Evolutionary conservation across 257 asterid species (phyloP), one percentile per base, ranked within the genome.

Genomic region (Rehmannia glutinosa): DNA sequence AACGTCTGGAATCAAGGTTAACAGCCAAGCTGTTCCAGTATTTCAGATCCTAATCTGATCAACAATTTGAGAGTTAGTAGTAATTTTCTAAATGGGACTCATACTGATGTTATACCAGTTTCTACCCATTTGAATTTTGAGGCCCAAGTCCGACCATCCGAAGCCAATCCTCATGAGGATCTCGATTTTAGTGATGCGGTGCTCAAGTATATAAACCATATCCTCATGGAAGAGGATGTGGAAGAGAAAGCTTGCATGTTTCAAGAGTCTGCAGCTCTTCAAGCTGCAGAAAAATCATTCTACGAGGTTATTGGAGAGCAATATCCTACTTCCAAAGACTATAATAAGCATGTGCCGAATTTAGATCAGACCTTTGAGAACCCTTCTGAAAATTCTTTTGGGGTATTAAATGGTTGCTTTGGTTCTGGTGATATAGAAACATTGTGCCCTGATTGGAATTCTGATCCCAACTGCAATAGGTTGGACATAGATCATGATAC

Each of bases 181-280:
- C 82, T 43, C 28, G 97, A 89, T 61, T 83, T 89, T 71, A 82
- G 80, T 55, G 95, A 87, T 70, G 81, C 19, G 57, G 91, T 85
- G 19, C 87, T 90, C 21, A 79, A 76, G 69, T 90, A 85, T 47
- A 87, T 90, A 19, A 81, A 60, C 66, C 81, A 83, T 8, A 85
- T 90, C 60, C 90, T 90, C 54, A 87, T 90, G 97, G 97, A 90
- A 76, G 97, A 87, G 75, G 88, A 87, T 5, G 89, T 85, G 77
- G 95, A 87, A 72, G 95, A 87, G 20, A 90, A 82, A 64, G 64
- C 75, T 3, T 83, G 89, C 62, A 83, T 78, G 89, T 85, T 90
- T 77, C 95, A 83, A 66, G 97, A 87, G 24, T 85, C 93, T 36
- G 85, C 91, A 0, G 95, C 97, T 54, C 87, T 90, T 76, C 91